Conservation (phyloP, 805 yeast species). For the Zygosaccharomyces bailii region DNA sequence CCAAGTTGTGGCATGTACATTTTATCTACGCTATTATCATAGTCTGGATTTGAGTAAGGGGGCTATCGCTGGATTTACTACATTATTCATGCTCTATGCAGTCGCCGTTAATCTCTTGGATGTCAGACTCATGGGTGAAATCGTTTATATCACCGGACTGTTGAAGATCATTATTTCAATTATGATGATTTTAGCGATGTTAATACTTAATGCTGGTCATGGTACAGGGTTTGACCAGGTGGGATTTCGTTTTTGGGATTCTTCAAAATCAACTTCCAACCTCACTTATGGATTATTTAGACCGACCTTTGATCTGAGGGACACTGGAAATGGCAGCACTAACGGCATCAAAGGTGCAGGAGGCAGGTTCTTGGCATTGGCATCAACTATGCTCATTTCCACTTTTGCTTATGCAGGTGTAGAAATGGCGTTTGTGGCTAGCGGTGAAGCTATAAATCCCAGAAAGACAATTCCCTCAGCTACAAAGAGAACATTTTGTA, state of each 20-base stretch:
- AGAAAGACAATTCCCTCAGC: constrained; percentile 74
- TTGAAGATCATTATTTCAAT: constrained; percentile 53
- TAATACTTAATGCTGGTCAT: constrained; percentile 55
- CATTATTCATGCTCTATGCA: constrained; percentile 50
- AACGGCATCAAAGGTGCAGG: constrained; percentile 57
- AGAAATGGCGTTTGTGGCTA: constrained; percentile 78
- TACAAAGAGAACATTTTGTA: constrained; percentile 68
- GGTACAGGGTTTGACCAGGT: constrained; percentile 33
- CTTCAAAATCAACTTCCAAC: constrained; percentile 38
- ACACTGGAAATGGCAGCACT: constrained; percentile 50
- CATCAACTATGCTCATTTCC: constrained; percentile 60
- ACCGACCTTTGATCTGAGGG: constrained; percentile 66
- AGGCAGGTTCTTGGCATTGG: constrained; percentile 59
- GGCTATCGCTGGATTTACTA: constrained; percentile 61
- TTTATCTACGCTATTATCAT: constrained; percentile 61
- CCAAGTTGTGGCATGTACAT: constrained; percentile 62
- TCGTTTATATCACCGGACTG: constrained; percentile 61
- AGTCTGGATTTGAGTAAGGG: constrained; percentile 48
- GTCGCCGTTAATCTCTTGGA: constrained; percentile 57
- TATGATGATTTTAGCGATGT: constrained; percentile 57
- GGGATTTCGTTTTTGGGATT: constrained; percentile 73
- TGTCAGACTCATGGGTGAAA: constrained; percentile 70
- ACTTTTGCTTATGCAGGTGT: constrained; percentile 79
- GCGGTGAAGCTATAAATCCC: constrained; percentile 83
- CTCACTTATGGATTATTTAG: constrained; percentile 69